Base-by-base conservation (phyloP, 768 basidiomycete species). In the Phylloporus arenicola region DNA sequence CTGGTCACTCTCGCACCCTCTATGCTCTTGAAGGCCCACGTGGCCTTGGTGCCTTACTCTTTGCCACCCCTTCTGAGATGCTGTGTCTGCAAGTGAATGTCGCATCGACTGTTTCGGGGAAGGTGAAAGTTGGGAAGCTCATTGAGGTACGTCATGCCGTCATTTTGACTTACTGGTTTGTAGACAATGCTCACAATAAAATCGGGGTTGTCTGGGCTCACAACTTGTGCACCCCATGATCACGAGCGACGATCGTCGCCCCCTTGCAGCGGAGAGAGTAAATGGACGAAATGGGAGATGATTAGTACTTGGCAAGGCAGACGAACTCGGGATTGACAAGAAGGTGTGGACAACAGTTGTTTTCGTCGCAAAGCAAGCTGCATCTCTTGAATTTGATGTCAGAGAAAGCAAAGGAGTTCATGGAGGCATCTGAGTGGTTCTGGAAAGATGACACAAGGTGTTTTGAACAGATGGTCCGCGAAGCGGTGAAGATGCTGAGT, bases 1-100 rank as follows among this genome's bases (percentile, higher is more conserved):
- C 86, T 70, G 4, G 72, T 62, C 19, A 69, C 48, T 13, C 86
- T 65, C 0, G 73, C 71, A 6, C 59, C 67, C 25, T 77, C 73
- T 7, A 80, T 72, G 3, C 65, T 52, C 17, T 68, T 70, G 11
- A 86, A 72, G 0, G 78, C 76, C 40, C 70, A 72, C 2, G 70
- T 68, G 0, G 81, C 78, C 48, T 75, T 78, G 17, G 70, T 59
- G 6, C 86, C 75, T 44, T 84, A 78, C 1, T 81, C 81, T 57
- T 85, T 76, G 45, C 84, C 74, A 57, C 86, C 86, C 8, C 70
- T 64, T n/a, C 72, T 69, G 55, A 76, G 78, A 55, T 78, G 80
- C 34, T 78, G 75, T 0, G 72, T 80, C 58, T 85, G 78, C 35
- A 78, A 66, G 24, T 78, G 76, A 49, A 80, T 73, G 57, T 87